These are phyloP conservation scores for Ustilago crameri DNA, from an alignment of 1,284 basidiomycete species.

Conservation along the genomic window DNA sequence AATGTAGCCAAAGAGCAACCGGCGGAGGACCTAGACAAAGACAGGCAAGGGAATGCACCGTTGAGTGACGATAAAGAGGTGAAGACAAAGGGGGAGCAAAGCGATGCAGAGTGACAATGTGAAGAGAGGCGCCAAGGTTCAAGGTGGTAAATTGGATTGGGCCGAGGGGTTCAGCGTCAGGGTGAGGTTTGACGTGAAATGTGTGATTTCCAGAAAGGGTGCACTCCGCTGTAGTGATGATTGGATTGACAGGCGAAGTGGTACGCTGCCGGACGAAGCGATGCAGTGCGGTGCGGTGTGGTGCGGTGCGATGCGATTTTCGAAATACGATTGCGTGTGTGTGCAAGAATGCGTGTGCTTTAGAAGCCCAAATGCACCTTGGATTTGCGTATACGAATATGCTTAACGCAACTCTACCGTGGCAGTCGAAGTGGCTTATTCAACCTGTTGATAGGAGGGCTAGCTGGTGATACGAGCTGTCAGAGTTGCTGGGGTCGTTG, in stretches of 20 bases:
- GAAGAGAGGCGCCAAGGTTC: slow-evolving; percentile 6
- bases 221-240: slow-evolving; percentile 4
- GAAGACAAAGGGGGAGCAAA: neutral
- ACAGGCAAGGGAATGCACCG: slow-evolving; percentile 3
- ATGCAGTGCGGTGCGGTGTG: slow-evolving; percentile 3
- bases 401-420: neutral
- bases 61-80: slow-evolving; percentile 17
- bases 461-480: too few species aligned
- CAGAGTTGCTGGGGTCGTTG: too few species aligned
- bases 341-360: slow-evolving; percentile 4
- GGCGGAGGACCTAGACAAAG: slow-evolving; percentile 5
- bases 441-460: too few species aligned
- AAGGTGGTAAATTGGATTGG: slow-evolving; percentile 7
- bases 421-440: too few species aligned
- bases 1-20: neutral
- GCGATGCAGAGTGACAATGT: slow-evolving; percentile 30
- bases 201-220: neutral
- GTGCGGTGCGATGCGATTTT: slow-evolving; percentile 29
- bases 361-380: slow-evolving; percentile 11
- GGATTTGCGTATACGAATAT: slow-evolving; percentile 2
- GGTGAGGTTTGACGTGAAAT: slow-evolving; percentile 8
- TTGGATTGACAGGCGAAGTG: slow-evolving; percentile 3
- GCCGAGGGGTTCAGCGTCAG: neutral
- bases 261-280: neutral
- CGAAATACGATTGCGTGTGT: slow-evolving; percentile 26